Evolutionary conservation across 257 asterid species (phyloP).

Genomic region (Lithospermum erythrorhizon): DNA sequence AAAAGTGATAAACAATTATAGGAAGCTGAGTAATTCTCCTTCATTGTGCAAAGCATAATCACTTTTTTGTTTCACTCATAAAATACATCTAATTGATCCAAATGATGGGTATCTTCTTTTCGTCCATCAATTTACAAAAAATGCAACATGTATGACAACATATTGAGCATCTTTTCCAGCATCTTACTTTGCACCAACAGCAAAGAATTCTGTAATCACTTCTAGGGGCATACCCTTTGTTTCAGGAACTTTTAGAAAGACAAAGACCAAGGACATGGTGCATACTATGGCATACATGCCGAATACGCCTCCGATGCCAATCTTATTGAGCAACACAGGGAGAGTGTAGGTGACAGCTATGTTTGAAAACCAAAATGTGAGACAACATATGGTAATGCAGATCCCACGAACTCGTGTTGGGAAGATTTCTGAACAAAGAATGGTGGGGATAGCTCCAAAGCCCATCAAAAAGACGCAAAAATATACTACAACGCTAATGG

Average conservation of each 20-base stretch:
- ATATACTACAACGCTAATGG: constrained; percentile 65
- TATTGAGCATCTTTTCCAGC: constrained; percentile 11
- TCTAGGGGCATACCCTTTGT: constrained; percentile 97
- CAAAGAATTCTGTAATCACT: constrained; percentile 83
- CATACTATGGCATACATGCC: constrained; percentile 68
- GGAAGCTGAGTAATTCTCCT: no score
- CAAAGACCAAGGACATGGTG: constrained; percentile 54
- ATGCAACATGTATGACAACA: no score
- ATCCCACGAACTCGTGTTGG: constrained; percentile 91
- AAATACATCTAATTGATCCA: no score
- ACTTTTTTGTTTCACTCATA: no score
- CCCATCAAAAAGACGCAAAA: constrained; percentile 89
- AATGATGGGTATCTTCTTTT: no score
- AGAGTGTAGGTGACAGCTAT: constrained; percentile 69
- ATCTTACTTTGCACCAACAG: constrained; percentile 63
- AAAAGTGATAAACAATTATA: no score
- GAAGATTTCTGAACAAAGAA: constrained; percentile 89
- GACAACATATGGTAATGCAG: constrained; percentile 91
- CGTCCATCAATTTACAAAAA: no score
- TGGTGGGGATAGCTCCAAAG: constrained; percentile 88
- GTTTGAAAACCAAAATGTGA: constrained; percentile 76
- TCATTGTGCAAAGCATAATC: no score
- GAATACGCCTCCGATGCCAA: constrained; percentile 69
- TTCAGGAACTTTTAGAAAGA: constrained; percentile 73
- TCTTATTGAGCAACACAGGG: constrained; percentile 57